Percentiles rank a stretch among this genome's conserved stretches.
Conservation (phyloP, 1,284 basidiomycete genomes). For the Trichosporon faecale region DNA sequence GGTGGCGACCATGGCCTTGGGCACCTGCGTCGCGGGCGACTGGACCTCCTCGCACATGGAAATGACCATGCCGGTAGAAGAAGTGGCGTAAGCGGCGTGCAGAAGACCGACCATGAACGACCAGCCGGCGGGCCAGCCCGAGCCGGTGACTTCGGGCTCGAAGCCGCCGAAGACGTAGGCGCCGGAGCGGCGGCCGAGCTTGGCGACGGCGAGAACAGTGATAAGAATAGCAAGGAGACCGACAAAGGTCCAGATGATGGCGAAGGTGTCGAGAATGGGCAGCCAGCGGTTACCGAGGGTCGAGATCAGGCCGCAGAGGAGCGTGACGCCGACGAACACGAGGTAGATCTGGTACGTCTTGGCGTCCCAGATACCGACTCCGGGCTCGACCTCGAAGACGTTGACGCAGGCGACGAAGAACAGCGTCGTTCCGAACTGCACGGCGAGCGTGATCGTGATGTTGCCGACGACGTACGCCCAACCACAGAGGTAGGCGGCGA, state of each 20-base stretch:
- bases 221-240: slow-evolving; percentile 25
- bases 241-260: slow-evolving; percentile 33
- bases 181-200: slow-evolving; percentile 39
- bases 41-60: slow-evolving; percentile 51
- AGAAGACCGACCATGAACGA: slow-evolving; percentile 44
- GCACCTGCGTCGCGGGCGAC: slow-evolving; percentile 44
- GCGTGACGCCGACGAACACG: slow-evolving; percentile 19
- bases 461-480: slow-evolving; percentile 54
- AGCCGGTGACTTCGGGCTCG: slow-evolving; percentile 17
- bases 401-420: slow-evolving; percentile 33
- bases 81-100: slow-evolving; percentile 43
- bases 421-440: slow-evolving; percentile 50
- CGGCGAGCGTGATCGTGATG: slow-evolving; percentile 52
- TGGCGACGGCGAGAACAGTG: slow-evolving; percentile 49
- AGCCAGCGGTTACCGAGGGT: slow-evolving; percentile 42
- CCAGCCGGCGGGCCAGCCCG: slow-evolving; percentile 23
- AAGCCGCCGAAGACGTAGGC: slow-evolving; percentile 32
- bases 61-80: slow-evolving; percentile 46
- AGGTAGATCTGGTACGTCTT: slow-evolving; percentile 28
- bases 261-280: slow-evolving; percentile 39
- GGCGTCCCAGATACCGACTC: slow-evolving; percentile 21
- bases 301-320: slow-evolving; percentile 26
- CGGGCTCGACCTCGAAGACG: slow-evolving; percentile 23
- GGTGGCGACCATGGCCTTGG: slow-evolving; percentile 42
- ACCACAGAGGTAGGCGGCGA: slow-evolving; percentile 53